Conservation (phyloP, 345 rosid species). For the Isatis tinctoria region DNA sequence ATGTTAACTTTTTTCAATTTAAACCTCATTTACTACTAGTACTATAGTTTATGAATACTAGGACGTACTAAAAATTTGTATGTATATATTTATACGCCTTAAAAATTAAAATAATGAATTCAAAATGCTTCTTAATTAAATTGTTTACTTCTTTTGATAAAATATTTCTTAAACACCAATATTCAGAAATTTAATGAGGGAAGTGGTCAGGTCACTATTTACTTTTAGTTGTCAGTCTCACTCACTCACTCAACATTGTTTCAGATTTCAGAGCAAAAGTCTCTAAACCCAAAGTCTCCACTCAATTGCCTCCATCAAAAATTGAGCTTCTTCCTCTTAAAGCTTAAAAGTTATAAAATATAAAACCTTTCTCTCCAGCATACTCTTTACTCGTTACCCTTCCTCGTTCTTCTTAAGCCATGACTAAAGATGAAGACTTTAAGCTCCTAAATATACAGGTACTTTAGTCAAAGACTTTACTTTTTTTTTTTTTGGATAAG, state of each 20-base stretch:
- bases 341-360: not conserved
- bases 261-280: conserved; percentile 19
- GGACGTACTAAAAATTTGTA: not conserved
- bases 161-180: not conserved
- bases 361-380: not conserved
- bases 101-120: not conserved
- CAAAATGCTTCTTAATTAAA: conserved; percentile 4
- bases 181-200: conserved; percentile 13
- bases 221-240: conserved; percentile 10
- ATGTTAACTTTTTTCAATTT: not conserved
- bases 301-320: conserved; percentile 20
- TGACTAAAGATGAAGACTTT: conserved; percentile 89
- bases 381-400: conserved; percentile 1
- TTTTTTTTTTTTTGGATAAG: not conserved
- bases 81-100: not conserved
- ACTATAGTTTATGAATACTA: not conserved
- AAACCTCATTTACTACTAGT: not conserved
- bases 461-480: not conserved
- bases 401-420: conserved; percentile 34
- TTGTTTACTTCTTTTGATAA: not conserved
- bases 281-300: conserved; percentile 16
- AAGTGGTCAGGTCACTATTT: conserved; percentile 2
- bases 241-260: conserved; percentile 30
- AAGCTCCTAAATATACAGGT: conserved; percentile 92
- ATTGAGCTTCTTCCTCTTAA: conserved; percentile 1